Evolutionary conservation across 768 basidiomycete genomes (phyloP), one percentile per base, ranked within the genome.

Genomic region (Pleurotus sapidus): DNA sequence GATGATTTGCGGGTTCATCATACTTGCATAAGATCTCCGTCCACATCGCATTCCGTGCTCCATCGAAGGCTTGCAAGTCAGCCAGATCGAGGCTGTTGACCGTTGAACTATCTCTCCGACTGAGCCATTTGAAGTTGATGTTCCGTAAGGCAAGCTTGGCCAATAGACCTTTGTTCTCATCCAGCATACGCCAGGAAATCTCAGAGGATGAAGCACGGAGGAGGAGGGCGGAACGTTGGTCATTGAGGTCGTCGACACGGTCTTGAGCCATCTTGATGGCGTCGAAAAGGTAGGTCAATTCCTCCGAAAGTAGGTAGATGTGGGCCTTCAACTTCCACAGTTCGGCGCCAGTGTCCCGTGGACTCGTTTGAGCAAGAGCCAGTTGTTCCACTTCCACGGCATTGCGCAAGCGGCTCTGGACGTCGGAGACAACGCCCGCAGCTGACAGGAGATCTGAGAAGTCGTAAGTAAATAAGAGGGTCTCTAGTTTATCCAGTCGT

Each of bases 151-250:
- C 88, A 45, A 97, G 78, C 72, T 97, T 96, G 39, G 92, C 87
- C 1, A 96, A 77, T 45, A 95, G 76, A 43, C 87, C 84, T 48
- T 80, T 75, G 40, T 82, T 74, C 46, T 87, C 82, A 64, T 88
- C 89, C 14, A 96, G 72, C 92, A 98, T 95, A 58, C 81, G 81
- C 94, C 95, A 98, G 0, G 91, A 93, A 46, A 98, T 87, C 68
- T 94, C 90, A 5, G 86, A 83, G 0, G 93, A 93, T 5, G 85
- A 86, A 0, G 93, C 88, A 59, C 91, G 87, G 27, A 96, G 72
- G 51, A 91, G 79, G 46, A 94, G 77, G 1, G 93, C 91, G 1
- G 90, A 89, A 64, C 91, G 91, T 61, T 87, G 84, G 61, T 89
- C 88, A 4, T 83, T 77, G 57, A 72, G 81, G 60, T 84, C 80